Percentiles rank a stretch among this genome's conserved stretches.
Conservation (phyloP, 306 rosid species). For the Adenanthera pavonina region DNA sequence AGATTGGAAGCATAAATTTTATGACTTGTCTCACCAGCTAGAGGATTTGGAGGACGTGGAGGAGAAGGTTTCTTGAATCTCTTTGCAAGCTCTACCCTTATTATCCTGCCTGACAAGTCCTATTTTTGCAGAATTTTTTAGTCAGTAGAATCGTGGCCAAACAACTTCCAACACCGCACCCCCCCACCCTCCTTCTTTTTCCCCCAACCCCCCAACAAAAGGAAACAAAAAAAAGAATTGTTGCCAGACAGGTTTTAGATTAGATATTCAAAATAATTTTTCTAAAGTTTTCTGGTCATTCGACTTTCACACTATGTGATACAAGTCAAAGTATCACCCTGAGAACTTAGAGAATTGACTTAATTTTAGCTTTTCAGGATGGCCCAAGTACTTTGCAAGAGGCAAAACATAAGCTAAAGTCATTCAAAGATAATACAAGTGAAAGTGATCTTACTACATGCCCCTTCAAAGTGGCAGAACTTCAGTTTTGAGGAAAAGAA, state of each 20-base stretch:
- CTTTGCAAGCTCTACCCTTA: slow-evolving; percentile 76
- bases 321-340: slow-evolving; percentile 18
- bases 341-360: slow-evolving; percentile 1
- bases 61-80: slow-evolving; percentile 76
- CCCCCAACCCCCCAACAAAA: too few species aligned
- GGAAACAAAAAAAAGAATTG: background rate
- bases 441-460: background rate
- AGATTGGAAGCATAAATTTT: slow-evolving; percentile 76
- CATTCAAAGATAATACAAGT: slow-evolving; percentile 8
- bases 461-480: slow-evolving; percentile 19
- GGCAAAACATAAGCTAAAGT: slow-evolving; percentile 20
- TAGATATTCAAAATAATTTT: slow-evolving; percentile 37
- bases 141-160: slow-evolving; percentile 29
- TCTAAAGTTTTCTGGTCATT: slow-evolving; percentile 15
- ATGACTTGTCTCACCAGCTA: slow-evolving; percentile 61
- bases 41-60: slow-evolving; percentile 54
- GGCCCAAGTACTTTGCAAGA: slow-evolving; percentile 13
- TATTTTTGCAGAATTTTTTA: slow-evolving; percentile 44
- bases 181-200: too few species aligned
- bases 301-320: slow-evolving; percentile 8
- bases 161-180: background rate
- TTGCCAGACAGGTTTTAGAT: slow-evolving; percentile 19
- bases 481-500: slow-evolving; percentile 2
- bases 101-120: slow-evolving; percentile 74
- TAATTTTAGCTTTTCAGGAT: background rate